Base-by-base conservation (phyloP, 2,329 filamentous ascomycete species). In the Epichloe sp. region DNA sequence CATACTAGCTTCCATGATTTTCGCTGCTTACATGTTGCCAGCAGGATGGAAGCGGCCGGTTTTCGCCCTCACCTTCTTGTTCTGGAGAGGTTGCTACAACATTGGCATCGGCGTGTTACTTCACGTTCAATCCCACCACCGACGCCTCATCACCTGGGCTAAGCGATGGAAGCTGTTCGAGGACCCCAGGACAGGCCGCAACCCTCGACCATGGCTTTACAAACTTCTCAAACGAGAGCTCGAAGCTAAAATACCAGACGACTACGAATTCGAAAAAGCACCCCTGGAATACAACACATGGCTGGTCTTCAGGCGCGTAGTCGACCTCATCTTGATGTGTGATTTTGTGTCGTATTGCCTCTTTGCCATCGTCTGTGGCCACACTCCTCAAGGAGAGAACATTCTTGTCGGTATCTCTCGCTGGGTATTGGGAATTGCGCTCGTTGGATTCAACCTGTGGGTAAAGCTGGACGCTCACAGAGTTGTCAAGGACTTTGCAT, bases 261-360 rank as follows among this genome's bases (percentile, higher is more conserved):
- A 98, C 71, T 98, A 97, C 73, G 82, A 83, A 56, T 95, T 98
- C 63, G 90, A 95, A 60, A 79, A 86, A 59, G 91, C 91, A 0
- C 93, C 93, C 15, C 76, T 97, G 66, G 93, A 98, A 77, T 98
- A 97, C 78, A 98, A 98, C 72, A 95, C 93, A 42, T 98, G 93
- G 93, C 79, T 98, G 52, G 81, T 96, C 58, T 98, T 98, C 72
- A 85, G 93, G 59, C 84, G 93, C 60, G 80, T 97, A 35, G 93
- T 97, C 64, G 93, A 98, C 71, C 73, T 98, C 66, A 96, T 97
- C 65, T 75, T 98, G 63, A 95, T 98, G 89, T 96, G 90, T 75
- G 93, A 98, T 72, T 98, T 98, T 67, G 83, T 86, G 56, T 95
- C 91, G 47, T 98, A 97, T 75, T 93, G 88, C 68, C 80, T 96